Evolutionary conservation across 176 grass and related monocot genomes (phyloP).

Genomic region (Ananas comosus): DNA sequence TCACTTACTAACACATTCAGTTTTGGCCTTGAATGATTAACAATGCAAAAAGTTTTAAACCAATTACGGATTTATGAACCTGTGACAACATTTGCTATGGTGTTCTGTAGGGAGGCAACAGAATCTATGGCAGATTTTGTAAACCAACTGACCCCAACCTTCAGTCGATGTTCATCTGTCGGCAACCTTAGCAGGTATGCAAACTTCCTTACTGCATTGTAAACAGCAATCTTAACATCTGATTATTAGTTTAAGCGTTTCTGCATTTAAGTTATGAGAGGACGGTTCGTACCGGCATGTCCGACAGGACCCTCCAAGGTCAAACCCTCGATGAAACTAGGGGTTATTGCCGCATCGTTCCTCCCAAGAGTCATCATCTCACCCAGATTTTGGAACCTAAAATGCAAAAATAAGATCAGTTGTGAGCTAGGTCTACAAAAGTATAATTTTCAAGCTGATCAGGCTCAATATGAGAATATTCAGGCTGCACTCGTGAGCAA

Average conservation of each 20-base stretch:
- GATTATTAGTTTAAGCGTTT: slow-evolving; percentile 2
- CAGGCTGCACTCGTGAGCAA: no score
- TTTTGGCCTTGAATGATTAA: no score
- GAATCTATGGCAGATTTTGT: slow-evolving; percentile 66
- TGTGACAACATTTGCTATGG: slow-evolving; percentile 43
- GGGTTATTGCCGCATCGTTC: slow-evolving; percentile 69
- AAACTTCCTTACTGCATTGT: slow-evolving; percentile 66
- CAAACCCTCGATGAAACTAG: slow-evolving; percentile 80
- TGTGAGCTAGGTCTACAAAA: neutral
- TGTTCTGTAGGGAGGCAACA: slow-evolving; percentile 56
- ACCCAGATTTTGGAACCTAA: slow-evolving; percentile 89
- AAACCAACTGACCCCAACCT: slow-evolving; percentile 91
- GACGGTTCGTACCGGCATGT: slow-evolving; percentile 56
- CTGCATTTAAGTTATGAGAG: neutral
- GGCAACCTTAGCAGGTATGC: slow-evolving; percentile 89
- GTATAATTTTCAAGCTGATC: neutral
- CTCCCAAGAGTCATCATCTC: slow-evolving; percentile 97
- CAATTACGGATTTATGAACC: slow-evolving; percentile 21
- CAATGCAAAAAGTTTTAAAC: no score
- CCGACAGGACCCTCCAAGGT: slow-evolving; percentile 86
- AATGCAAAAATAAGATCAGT: neutral
- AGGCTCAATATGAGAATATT: neutral
- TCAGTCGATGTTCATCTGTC: slow-evolving; percentile 76
- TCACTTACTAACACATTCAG: no score
- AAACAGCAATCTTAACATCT: neutral